phyloP scores from a whole-genome alignment of 768 basidiomycete species.

The Tephrocybe sp. region DNA sequence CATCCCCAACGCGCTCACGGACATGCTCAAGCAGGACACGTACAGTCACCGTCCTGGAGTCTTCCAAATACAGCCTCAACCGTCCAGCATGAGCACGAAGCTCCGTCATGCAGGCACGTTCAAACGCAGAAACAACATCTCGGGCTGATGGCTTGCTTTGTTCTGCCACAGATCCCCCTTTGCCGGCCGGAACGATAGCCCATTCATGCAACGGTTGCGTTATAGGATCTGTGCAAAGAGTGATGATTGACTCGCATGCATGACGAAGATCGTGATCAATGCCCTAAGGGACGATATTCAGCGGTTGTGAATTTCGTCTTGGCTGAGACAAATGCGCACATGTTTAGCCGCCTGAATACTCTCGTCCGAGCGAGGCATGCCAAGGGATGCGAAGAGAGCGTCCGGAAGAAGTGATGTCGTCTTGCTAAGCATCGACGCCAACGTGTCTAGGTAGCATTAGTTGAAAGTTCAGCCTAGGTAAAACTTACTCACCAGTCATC shows the following conservation, averaged over 20 bases:
- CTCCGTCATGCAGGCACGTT: slow-evolving; percentile 52
- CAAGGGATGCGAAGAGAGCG: slow-evolving; percentile 68
- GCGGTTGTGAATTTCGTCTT: not conserved
- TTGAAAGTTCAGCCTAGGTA: not conserved
- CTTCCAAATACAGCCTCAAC: slow-evolving; percentile 77
- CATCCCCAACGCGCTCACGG: slow-evolving; percentile 70
- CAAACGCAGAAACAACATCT: slow-evolving; percentile 53
- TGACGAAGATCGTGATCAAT: slow-evolving; percentile 85
- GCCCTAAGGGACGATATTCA: slow-evolving; percentile 44
- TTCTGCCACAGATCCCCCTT: not conserved
- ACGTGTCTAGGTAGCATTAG: slow-evolving; percentile 39
- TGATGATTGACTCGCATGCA: slow-evolving; percentile 84
- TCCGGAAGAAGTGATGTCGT: slow-evolving; percentile 66
- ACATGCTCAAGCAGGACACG: slow-evolving; percentile 76
- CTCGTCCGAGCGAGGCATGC: slow-evolving; percentile 60
- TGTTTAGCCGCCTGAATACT: slow-evolving; percentile 71
- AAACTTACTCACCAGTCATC: slow-evolving; percentile 49
- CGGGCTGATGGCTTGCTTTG: slow-evolving; percentile 41
- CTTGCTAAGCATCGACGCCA: slow-evolving; percentile 59
- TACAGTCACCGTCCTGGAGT: slow-evolving; percentile 80
- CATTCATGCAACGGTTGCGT: slow-evolving; percentile 64
- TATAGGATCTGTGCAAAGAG: slow-evolving; percentile 54
- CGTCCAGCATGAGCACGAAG: slow-evolving; percentile 54
- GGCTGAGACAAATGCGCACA: slow-evolving; percentile 38
- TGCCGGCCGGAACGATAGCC: slow-evolving; percentile 21